A percentile compares a stretch with the other conserved stretches of the same genome.
phyloP scores from a whole-genome alignment of 2,329 filamentous ascomycete genomes.

The Penicillium sp. region DNA sequence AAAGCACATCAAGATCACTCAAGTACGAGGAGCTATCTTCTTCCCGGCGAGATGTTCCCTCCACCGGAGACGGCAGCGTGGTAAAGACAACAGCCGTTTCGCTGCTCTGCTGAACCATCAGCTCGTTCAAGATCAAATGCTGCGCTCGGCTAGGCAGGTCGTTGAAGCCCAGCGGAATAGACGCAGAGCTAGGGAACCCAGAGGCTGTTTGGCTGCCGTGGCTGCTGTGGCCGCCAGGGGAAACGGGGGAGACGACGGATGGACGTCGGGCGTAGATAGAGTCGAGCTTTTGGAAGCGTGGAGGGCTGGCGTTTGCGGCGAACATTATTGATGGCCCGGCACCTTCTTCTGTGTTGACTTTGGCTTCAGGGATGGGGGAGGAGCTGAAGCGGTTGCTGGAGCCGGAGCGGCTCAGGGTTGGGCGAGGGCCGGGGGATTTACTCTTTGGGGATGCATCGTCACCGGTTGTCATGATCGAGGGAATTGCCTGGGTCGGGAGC shows the following conservation, averaged over 20 bases:
- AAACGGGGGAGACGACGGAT: constrained; percentile 14
- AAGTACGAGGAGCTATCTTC: constrained; percentile 70
- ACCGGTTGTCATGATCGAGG: constrained; percentile 26
- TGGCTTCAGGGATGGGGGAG: constrained; percentile 68
- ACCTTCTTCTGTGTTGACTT: constrained; percentile 59
- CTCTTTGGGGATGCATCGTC: constrained; percentile 25
- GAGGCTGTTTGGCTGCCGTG: constrained; percentile 32
- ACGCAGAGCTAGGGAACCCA: constrained; percentile 58
- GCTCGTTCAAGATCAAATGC: constrained; percentile 81
- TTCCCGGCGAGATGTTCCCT: constrained; percentile 71
- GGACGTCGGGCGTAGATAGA: constrained; percentile 41
- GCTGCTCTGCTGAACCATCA: constrained; percentile 67
- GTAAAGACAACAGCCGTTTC: constrained; percentile 79
- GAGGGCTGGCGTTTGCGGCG: constrained; percentile 48
- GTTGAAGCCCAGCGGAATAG: constrained; percentile 75
- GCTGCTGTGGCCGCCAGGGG: constrained; percentile 14
- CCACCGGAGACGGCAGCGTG: constrained; percentile 75
- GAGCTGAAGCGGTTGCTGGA: constrained; percentile 61
- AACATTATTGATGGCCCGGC: constrained; percentile 74
- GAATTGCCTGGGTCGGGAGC: constrained; percentile 14
- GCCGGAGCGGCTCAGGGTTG: constrained; percentile 28
- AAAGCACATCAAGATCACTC: constrained; percentile 74
- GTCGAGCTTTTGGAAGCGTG: constrained; percentile 28
- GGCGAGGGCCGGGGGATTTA: constrained; percentile 20
- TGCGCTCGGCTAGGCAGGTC: constrained; percentile 81